A percentile compares a stretch with the other conserved stretches of the same genome.
Evolutionary conservation across 2,329 filamentous ascomycete species (phyloP).

Genomic region (Dothideomycetes sp.): DNA sequence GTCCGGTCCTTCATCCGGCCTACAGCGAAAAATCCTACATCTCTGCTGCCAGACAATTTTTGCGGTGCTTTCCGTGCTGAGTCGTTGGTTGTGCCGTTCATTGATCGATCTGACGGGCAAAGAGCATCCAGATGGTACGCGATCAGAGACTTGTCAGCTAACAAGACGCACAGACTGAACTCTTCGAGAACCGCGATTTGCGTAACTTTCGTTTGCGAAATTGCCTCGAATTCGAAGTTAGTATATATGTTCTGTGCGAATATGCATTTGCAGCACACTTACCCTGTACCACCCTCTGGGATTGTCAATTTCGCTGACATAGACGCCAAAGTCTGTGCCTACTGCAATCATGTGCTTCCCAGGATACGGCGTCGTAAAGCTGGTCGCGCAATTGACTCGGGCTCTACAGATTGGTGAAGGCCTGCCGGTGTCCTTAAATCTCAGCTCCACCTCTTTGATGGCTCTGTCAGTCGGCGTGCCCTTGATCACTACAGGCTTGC

Average conservation of each 20-base stretch:
- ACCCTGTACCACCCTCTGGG: constrained; percentile 86
- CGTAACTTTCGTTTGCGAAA: constrained; percentile 66
- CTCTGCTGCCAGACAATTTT: constrained; percentile 72
- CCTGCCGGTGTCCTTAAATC: constrained; percentile 53
- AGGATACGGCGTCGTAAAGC: constrained; percentile 63
- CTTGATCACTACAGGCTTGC: constrained; percentile 65
- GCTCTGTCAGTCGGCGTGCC: constrained; percentile 87
- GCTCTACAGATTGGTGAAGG: constrained; percentile 73
- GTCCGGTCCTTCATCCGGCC: constrained; percentile 95
- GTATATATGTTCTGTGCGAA: constrained; percentile 11
- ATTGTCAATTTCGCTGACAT: constrained; percentile 76
- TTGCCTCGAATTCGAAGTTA: constrained; percentile 47
- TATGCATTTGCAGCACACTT: constrained; percentile 24
- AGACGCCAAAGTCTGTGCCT: constrained; percentile 91
- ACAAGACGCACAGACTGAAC: constrained; percentile 83
- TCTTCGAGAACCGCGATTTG: constrained; percentile 93
- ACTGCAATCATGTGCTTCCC: constrained; percentile 84
- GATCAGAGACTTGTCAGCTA: constrained; percentile 82
- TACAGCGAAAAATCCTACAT: constrained; percentile 93
- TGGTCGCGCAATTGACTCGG: constrained; percentile 83
- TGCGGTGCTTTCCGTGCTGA: constrained; percentile 79
- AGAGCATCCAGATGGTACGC: constrained; percentile 90
- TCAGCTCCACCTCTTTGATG: constrained; percentile 75
- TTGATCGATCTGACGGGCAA: constrained; percentile 30
- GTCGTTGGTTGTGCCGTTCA: constrained; percentile 42